Evolutionary conservation across 2,329 filamentous ascomycete genomes (phyloP), one percentile per base, ranked within the genome.

Genomic region (Fusarium subglutinans): DNA sequence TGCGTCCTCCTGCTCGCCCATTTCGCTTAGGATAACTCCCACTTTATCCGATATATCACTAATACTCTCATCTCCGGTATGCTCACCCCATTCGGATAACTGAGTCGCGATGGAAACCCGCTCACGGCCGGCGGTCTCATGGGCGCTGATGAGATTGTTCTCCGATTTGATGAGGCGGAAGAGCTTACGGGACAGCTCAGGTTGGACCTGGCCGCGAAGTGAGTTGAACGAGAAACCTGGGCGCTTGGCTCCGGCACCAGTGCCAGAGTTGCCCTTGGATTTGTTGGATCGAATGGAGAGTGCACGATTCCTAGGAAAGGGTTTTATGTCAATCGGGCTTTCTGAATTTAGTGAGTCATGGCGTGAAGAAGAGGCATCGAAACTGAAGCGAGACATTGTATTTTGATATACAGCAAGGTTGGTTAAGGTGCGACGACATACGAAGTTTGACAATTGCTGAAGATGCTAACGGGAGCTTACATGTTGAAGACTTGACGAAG

Each of bases 21-120:
- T 90, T 86, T 98, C 96, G 28, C 93, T 93, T 69, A 99, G 87
- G 78, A 99, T 86, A 44, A 98, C 96, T 58, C 95, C 96, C 59
- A 99, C 88, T 88, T 99, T 99, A 88, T 98, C 96, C 67, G 93
- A 95, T 76, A 99, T 90, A 81, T 98, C 96, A 59, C 91, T 94
- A 79, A 98, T 88, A 58, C 91, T 90, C 70, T 97, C 94, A 79
- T 99, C 96, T 60, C 90, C 90, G 5, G 95, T 98, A 69, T 93
- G 90, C 84, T 98, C 95, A 66, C 96, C 96, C 96, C 96, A 99
- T 77, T 98, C 95, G 13, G 94, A 97, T 50, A 99, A 90, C 85
- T 98, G 96, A 17, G 91, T 91, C 22, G 95, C 96, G 79, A 98
- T 95, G 56, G 91, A 90, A 69, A 94, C 85, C 65, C 95, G 93